These are phyloP conservation scores for Colletotrichum salicis DNA, from an alignment of 2,329 filamentous ascomycete species.

Conservation along the genomic window DNA sequence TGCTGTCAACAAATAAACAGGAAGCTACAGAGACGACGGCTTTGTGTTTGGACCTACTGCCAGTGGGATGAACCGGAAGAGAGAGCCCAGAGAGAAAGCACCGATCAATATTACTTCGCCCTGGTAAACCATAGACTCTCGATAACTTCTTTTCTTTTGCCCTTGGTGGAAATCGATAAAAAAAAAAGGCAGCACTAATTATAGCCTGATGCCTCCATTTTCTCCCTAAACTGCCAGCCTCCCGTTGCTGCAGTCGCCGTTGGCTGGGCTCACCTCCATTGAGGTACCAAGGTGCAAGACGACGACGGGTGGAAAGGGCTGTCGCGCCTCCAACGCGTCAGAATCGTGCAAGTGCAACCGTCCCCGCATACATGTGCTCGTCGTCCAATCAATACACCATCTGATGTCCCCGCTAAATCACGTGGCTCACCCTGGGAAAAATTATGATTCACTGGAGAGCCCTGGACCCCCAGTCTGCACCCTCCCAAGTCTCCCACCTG, in stretches of 20 bases:
- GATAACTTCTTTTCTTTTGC: neutral
- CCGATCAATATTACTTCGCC: neutral
- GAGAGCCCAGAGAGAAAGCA: neutral
- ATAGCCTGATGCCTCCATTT: neutral
- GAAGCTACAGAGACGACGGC: neutral
- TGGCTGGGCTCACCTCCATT: neutral
- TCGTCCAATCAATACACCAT: constrained; percentile 28
- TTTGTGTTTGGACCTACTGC: neutral
- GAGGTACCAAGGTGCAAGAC: no score
- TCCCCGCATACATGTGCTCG: constrained; percentile 2
- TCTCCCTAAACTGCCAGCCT: constrained; percentile 8
- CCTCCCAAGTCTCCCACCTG: constrained; percentile 22
- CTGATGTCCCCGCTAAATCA: constrained; percentile 31
- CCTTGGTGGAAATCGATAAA: neutral
- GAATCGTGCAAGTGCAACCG: constrained; percentile 27
- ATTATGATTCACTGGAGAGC: constrained; percentile 22
- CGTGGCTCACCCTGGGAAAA: constrained; percentile 30
- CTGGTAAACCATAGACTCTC: neutral
- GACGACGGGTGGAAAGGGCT: neutral
- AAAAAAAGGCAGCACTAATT: neutral
- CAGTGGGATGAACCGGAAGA: neutral
- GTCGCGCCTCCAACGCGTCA: constrained; percentile 35
- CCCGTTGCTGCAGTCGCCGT: neutral
- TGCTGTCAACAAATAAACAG: constrained; percentile 16
- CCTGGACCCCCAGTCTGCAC: constrained; percentile 17